Base-by-base conservation (phyloP, 805 yeast genomes). In the Schwanniomyces yamadae region DNA sequence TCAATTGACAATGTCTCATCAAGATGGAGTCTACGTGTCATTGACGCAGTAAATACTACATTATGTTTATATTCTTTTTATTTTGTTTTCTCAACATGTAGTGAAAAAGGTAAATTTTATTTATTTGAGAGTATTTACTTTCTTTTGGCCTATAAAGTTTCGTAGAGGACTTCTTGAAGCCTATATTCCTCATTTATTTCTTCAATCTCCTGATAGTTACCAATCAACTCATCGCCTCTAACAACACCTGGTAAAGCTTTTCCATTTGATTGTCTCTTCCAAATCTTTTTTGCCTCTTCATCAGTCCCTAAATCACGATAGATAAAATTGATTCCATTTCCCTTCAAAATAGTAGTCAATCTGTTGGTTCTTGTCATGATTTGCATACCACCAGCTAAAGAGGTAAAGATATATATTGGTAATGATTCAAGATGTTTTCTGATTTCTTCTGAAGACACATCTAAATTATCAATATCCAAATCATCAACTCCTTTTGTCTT, bases 301-400 rank as follows among this genome's bases (percentile, higher is more conserved):
- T 89, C 95, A 0, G 95, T 87, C 5, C 95, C 95, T 34, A 88
- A 63, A 55, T 89, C 97, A 39, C 84, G 77, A 54, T 78, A 74
- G 20, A 77, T 73, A 55, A 78, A 85, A 40, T 76, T 69, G 34
- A 89, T 65, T 31, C 78, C 73, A 56, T 88, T 84, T 4, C 90
- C 95, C 25, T 78, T 73, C 34, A 89, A 69, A 36, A 89, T 85
- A 0, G 88, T 82, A 9, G 75, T 75, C 39, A 90, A 61, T 37
- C 95, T 68, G 51, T 84, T 85, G 11, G 96, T 88, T 48, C 90
- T 70, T 11, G 82, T 75, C 44, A 81, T 77, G 58, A 90, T 78
- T 55, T 83, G 84, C 73, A 79, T 81, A 1, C 93, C 95, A 18
- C 95, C 95, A 0, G 95, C 91, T 28, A 88, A 67, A 0, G 96